Base-by-base conservation (phyloP, 768 basidiomycete species). In the Kwoniella shandongensis region DNA sequence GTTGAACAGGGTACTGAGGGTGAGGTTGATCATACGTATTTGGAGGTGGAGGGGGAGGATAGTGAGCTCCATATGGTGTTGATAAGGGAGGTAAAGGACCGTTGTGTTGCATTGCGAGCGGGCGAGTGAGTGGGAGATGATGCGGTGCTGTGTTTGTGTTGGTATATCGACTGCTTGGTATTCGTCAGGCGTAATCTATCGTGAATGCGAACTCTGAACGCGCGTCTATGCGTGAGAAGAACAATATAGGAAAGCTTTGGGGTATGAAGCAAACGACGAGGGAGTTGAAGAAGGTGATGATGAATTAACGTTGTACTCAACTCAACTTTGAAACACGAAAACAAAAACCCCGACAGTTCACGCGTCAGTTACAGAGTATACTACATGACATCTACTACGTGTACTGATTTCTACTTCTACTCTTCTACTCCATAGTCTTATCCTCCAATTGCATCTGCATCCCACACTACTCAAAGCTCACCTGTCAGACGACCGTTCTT, bases 221-320 rank as follows among this genome's bases (percentile, higher is more conserved):
- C n/a, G 32, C 32, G 32, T 32, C 32, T 32, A 32, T 32, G 32
- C 6, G 32, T 6, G 13, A 6, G 32, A 45, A 26, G 26, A 17
- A 27, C n/a, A 6, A 26, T 5, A 15, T 27, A 45, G 26, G 44
- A 45, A 29, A 15, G n/a, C n/a, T n/a, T n/a, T 32, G 32, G 32
- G 32, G 32, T 13, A 42, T 20, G 22, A 47, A n/a, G n/a, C n/a
- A 10, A 63, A 59, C 30, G 52, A 22, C 0, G 74, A 76, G 39
- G 65, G 58, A 39, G 35, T 38, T 75, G 40, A 48, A 69, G 1
- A 40, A 65, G 10, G 36, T 58, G 17, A 36, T 75, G 41, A 63
- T 69, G 44, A 36, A 29, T 1, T 46, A 44, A 25, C 20, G 23
- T 27, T 20, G 44, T 7, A 23, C 25, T 17, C 26, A 12, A 45